Percentiles rank a stretch among this genome's conserved stretches.
These are phyloP conservation scores for Botrytis deweyae DNA, from an alignment of 2,329 filamentous ascomycete species.

Conservation along the genomic window DNA sequence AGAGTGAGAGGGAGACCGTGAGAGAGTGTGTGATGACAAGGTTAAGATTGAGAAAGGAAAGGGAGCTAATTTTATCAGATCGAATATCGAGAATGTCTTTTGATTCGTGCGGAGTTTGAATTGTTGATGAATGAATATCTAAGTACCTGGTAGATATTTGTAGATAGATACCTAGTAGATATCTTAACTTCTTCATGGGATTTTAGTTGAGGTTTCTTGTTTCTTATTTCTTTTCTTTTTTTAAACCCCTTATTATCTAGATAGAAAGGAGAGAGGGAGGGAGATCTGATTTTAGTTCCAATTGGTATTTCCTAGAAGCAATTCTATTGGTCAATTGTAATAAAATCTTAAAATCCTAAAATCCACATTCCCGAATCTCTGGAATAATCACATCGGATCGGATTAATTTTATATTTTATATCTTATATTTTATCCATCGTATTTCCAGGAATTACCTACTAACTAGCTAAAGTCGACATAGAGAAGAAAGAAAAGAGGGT, in stretches of 20 bases:
- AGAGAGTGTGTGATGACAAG: too few relatives aligned
- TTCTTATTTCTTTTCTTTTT: background rate
- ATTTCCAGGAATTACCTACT: too few relatives aligned
- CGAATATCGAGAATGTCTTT: background rate
- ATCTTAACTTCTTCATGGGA: background rate
- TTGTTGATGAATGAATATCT: background rate
- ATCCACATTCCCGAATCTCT: background rate
- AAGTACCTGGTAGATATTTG: background rate
- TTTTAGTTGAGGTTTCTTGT: background rate
- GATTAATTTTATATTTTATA: background rate
- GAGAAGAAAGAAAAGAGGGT: background rate
- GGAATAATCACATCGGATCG: background rate
- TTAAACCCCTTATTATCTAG: background rate
- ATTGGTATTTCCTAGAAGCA: background rate
- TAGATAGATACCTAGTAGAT: background rate
- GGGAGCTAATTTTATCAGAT: slow-evolving; percentile 7
- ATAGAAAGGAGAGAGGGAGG: background rate
- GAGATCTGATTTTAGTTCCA: too few relatives aligned
- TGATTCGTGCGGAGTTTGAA: background rate
- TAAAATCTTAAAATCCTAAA: background rate
- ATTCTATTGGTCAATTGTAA: background rate
- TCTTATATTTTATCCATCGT: too few relatives aligned
- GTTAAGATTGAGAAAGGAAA: too few relatives aligned
- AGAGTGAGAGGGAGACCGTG: too few relatives aligned
- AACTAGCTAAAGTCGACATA: too few relatives aligned